Base-by-base conservation (phyloP, 2,329 filamentous ascomycete species). In the Stachybotrys chlorohalonatus region DNA sequence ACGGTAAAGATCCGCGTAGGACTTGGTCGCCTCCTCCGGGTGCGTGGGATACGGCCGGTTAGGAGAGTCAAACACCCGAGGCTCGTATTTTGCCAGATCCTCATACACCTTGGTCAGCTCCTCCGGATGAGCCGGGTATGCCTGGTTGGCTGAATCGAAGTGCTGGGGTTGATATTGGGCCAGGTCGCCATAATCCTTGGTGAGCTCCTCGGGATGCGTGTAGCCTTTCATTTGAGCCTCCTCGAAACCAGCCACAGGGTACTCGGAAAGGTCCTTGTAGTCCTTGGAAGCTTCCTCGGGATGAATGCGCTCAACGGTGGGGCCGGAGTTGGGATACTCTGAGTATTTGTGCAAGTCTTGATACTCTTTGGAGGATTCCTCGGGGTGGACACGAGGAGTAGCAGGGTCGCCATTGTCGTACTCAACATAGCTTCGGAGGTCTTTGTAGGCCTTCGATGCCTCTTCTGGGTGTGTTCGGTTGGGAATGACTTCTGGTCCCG, bases 131-230 rank as follows among this genome's bases (percentile, higher is more conserved):
- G 58, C 57, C 2, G 65, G 66, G 32, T 66, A 63, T 7, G 61
- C 56, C 49, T 55, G 61, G 36, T 62, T 58, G 7, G 58, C 52
- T 2, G 63, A 62, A 45, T 67, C 67, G 52, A 71, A 69, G 5
- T 57, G 56, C 17, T 59, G 58, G 1, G 63, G 62, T n/a, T 62
- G 60, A 57, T 79, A 78, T 54, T 70, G 65, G 53, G 66, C 64
- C 52, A 78, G 66, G 53, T 79, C 75, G 8, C 67, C 63, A 48
- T 76, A 73, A 6, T 64, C 58, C 54, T 73, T 74, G 31, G 68
- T 68, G 49, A 66, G 57, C 56, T 73, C 70, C 56, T 73, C 72
- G 9, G 71, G 65, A n/a, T 70, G 68, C n/a, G 66, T 54, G 17
- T 68, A 64, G 17, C 61, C 56, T 2, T 57, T 62, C 48, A 59